These are phyloP conservation scores for Allomyces javanicus DNA, from an alignment of 192 early-diverging fungal species.

Conservation along the genomic window DNA sequence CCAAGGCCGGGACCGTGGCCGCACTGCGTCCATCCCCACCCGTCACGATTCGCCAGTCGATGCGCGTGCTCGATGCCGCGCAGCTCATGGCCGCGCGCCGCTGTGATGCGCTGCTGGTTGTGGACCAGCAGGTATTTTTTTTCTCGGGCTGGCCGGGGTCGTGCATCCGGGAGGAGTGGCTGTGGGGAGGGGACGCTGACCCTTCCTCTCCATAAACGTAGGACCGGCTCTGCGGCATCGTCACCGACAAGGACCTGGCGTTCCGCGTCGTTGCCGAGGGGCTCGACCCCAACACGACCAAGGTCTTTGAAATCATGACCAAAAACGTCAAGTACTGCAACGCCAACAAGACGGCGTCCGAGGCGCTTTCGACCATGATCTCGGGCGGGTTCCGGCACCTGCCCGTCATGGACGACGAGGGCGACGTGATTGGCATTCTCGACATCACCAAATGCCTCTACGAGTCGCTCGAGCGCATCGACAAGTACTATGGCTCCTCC, in stretches of 20 bases:
- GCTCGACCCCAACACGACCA: slow-evolving; percentile 18
- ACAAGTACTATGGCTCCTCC: slow-evolving; percentile 60
- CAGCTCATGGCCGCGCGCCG: slow-evolving; percentile 95
- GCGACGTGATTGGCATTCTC: slow-evolving; percentile 62
- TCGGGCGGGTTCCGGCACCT: slow-evolving; percentile 65
- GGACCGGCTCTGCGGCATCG: slow-evolving; percentile 79
- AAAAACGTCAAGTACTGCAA: slow-evolving; percentile 76
- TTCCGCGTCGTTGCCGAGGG: slow-evolving; percentile 78
- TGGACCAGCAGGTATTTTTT: slow-evolving; percentile 44
- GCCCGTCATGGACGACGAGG: slow-evolving; percentile 69
- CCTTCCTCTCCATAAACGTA: too few species aligned
- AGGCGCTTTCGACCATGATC: slow-evolving; percentile 66
- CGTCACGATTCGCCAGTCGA: slow-evolving; percentile 59
- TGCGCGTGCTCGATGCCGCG: slow-evolving; percentile 60
- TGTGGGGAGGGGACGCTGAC: too few species aligned
- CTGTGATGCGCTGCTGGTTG: slow-evolving; percentile 80
- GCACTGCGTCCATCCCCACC: slow-evolving; percentile 67
- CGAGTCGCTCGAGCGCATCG: slow-evolving; percentile 69
- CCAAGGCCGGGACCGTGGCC: slow-evolving; percentile 67
- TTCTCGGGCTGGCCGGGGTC: too few species aligned
- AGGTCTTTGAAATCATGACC: slow-evolving; percentile 76
- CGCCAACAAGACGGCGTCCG: slow-evolving; percentile 53
- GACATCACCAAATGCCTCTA: slow-evolving; percentile 74
- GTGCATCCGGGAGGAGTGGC: too few species aligned
- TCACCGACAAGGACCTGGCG: slow-evolving; percentile 95